A percentile compares a stretch with the other conserved stretches of the same genome.
phyloP scores from a whole-genome alignment of 805 yeast species.

The Metschnikowia dekortorum region DNA sequence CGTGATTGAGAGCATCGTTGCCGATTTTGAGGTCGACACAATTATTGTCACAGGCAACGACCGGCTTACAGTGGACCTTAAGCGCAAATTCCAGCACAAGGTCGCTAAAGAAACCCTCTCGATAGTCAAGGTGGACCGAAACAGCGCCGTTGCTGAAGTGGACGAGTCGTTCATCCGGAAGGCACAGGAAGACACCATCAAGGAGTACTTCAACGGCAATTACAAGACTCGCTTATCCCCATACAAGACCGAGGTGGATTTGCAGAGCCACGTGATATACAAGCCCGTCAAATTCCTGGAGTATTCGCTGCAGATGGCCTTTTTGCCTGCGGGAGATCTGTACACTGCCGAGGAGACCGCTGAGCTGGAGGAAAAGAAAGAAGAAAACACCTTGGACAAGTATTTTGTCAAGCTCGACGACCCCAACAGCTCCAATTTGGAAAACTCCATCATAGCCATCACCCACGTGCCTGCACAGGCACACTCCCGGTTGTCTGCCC shows the following conservation, averaged over 20 bases:
- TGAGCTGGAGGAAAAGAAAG: conserved; percentile 11
- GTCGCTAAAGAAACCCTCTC: conserved; percentile 27
- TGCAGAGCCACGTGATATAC: conserved; percentile 56
- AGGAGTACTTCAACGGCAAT: conserved; percentile 87
- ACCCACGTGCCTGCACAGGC: conserved; percentile 34
- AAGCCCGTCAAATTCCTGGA: conserved; percentile 48
- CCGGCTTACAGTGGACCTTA: conserved; percentile 58
- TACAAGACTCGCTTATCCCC: conserved; percentile 69
- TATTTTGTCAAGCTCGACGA: conserved; percentile 35
- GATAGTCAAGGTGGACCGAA: conserved; percentile 59
- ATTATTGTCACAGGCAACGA: conserved; percentile 76
- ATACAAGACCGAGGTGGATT: conserved; percentile 72
- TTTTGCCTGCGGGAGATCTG: conserved; percentile 42
- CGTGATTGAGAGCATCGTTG: conserved; percentile 52
- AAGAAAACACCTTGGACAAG: conserved; percentile 30
- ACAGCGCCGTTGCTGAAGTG: conserved; percentile 73
- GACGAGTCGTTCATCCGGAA: conserved; percentile 68
- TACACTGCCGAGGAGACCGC: conserved; percentile 29
- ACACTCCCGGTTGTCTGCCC: conserved; percentile 37
- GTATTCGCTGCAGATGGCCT: conserved; percentile 31
- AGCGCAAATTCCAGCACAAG: conserved; percentile 43
- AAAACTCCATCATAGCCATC: conserved; percentile 71
- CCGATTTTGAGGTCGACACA: conserved; percentile 55
- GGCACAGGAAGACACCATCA: conserved; percentile 69
- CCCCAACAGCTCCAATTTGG: conserved; percentile 52